phyloP scores from a whole-genome alignment of 1,284 basidiomycete genomes.

The Rhodofomes roseus region DNA sequence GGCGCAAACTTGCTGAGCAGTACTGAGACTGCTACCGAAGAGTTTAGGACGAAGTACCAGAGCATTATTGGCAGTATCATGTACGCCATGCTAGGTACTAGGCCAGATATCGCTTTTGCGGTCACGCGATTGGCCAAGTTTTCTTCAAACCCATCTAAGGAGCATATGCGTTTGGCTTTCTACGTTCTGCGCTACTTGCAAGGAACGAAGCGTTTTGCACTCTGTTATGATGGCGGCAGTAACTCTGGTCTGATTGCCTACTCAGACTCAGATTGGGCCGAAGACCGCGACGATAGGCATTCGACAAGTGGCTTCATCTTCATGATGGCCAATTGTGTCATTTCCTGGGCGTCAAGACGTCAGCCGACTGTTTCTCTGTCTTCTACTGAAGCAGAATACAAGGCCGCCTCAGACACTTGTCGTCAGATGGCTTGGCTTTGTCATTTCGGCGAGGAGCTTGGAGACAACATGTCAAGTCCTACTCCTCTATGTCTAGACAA shows the following conservation, averaged over 20 bases:
- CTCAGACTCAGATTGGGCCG: slow-evolving; percentile 36
- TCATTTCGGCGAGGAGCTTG: slow-evolving; percentile 12
- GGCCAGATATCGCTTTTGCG: slow-evolving; percentile 34
- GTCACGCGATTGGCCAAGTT: slow-evolving; percentile 18
- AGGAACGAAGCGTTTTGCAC: slow-evolving; percentile 27
- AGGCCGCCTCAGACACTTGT: slow-evolving; percentile 21
- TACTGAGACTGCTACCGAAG: not conserved
- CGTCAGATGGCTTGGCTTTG: slow-evolving; percentile 21
- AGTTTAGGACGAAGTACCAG: slow-evolving; percentile 17
- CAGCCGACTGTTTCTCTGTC: slow-evolving; percentile 19
- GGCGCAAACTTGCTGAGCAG: not conserved
- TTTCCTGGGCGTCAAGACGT: slow-evolving; percentile 34
- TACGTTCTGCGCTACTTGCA: slow-evolving; percentile 37
- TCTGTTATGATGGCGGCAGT: slow-evolving; percentile 24
- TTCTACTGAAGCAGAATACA: slow-evolving; percentile 33
- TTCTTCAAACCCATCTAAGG: slow-evolving; percentile 26
- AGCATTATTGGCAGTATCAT: slow-evolving; percentile 34
- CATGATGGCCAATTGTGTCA: slow-evolving; percentile 19
- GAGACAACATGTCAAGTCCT: not conserved
- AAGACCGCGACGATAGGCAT: slow-evolving; percentile 19
- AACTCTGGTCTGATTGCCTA: slow-evolving; percentile 27
- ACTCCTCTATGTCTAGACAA: slow-evolving; percentile 28
- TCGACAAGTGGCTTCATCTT: slow-evolving; percentile 35
- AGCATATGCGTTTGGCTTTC: slow-evolving; percentile 34
- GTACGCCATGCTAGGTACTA: slow-evolving; percentile 33